Conservation (phyloP, 169 alveolate species). For the Cryptosporidium baileyi region DNA sequence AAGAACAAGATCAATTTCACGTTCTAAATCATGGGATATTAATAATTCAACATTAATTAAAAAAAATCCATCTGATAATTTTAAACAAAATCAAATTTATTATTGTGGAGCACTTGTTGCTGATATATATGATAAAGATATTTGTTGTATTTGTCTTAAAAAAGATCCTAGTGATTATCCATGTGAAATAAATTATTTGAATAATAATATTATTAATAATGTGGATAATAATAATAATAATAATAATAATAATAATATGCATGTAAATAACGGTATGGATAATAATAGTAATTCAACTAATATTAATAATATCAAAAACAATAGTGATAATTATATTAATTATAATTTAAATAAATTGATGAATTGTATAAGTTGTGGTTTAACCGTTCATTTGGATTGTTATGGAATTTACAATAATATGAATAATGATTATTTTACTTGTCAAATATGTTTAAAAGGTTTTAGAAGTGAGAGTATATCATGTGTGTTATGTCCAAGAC, state of each 20-base stretch:
- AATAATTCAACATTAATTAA: not conserved
- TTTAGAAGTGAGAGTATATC: slow-evolving; percentile 21
- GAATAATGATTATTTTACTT: not conserved
- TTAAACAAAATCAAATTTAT: slow-evolving; percentile 18
- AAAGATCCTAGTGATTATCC: slow-evolving; percentile 26
- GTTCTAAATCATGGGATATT: slow-evolving; percentile 55
- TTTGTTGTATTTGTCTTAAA: slow-evolving; percentile 32
- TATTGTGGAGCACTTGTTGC: not conserved
- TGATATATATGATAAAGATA: slow-evolving; percentile 21
- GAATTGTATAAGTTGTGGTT: slow-evolving; percentile 36
- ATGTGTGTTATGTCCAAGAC: slow-evolving; percentile 48
- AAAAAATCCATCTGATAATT: not conserved
- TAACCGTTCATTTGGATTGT: slow-evolving; percentile 46
- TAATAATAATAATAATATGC: not conserved
- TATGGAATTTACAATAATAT: slow-evolving; percentile 13
- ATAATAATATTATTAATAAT: not conserved
- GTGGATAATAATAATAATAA: not conserved
- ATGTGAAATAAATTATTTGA: not conserved
- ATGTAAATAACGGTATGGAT: not conserved
- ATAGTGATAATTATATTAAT: not conserved
- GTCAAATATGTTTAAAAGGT: slow-evolving; percentile 37
- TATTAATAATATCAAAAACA: not conserved
- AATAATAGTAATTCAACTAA: not conserved
- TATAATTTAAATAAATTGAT: not conserved
- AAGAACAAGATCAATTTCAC: slow-evolving; percentile 34